Conservation (phyloP, 495 filamentous ascomycete species). For the Xylaria sp. region DNA sequence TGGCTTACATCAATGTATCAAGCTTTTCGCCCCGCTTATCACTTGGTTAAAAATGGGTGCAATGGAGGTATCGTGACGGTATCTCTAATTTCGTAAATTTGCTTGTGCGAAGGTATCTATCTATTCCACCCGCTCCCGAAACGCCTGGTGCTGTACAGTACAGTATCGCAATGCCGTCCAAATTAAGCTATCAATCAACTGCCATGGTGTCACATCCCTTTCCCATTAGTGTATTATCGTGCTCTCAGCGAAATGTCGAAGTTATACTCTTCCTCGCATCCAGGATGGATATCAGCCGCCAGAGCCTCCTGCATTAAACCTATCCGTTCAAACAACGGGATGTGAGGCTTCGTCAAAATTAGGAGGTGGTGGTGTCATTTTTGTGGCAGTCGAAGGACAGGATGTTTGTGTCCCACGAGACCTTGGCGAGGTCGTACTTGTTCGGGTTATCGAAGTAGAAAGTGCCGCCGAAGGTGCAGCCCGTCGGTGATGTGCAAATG, state of each 20-base stretch:
- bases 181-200: background rate
- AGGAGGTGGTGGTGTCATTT: slow-evolving; percentile 32
- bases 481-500: slow-evolving; percentile 52
- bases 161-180: background rate
- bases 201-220: background rate
- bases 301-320: background rate
- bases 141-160: background rate
- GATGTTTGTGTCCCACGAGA: slow-evolving; percentile 46
- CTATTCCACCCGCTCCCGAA: background rate
- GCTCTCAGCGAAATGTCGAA: too few species aligned
- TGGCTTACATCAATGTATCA: too few species aligned
- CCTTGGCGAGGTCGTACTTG: slow-evolving; percentile 47
- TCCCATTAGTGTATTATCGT: background rate
- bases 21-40: too few species aligned
- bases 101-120: slow-evolving; percentile 17
- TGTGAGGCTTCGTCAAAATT: background rate
- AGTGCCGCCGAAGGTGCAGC: slow-evolving; percentile 50
- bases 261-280: too few species aligned
- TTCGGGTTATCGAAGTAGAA: slow-evolving; percentile 43
- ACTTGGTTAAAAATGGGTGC: too few species aligned
- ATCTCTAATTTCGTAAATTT: too few species aligned
- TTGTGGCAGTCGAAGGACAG: slow-evolving; percentile 47
- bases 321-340: too few species aligned
- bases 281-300: background rate
- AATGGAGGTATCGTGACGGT: too few species aligned